These are phyloP conservation scores for Penicillium atrosanguineum DNA, from an alignment of 495 filamentous ascomycete species.

Conservation along the genomic window DNA sequence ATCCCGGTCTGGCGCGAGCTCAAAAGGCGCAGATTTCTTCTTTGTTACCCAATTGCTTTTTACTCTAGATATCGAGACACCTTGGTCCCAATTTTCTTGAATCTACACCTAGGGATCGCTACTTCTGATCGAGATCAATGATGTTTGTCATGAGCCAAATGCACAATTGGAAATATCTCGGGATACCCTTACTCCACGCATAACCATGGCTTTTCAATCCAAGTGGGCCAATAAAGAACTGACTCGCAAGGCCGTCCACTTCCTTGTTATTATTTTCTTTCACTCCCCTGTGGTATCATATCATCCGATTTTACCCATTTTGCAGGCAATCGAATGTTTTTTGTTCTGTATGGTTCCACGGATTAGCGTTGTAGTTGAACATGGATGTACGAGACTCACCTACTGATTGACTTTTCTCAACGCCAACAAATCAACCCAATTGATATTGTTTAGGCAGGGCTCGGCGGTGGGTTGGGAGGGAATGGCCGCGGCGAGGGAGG, in stretches of 20 bases:
- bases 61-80: background rate
- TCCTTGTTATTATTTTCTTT: background rate
- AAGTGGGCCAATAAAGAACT: background rate
- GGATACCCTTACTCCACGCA: background rate
- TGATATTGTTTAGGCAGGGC: slow-evolving; percentile 30
- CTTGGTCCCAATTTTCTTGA: background rate
- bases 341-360: background rate
- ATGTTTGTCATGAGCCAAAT: slow-evolving; percentile 10
- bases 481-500: slow-evolving; percentile 42
- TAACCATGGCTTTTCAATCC: background rate
- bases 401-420: slow-evolving; percentile 17
- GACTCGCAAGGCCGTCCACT: background rate
- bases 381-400: slow-evolving; percentile 2
- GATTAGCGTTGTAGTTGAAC: background rate
- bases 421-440: slow-evolving; percentile 13
- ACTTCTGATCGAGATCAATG: background rate
- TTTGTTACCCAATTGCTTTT: slow-evolving; percentile 7
- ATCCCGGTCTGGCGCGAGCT: slow-evolving; percentile 22
- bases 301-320: background rate
- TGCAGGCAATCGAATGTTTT: slow-evolving; percentile 2
- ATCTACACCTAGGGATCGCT: background rate
- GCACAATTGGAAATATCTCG: slow-evolving; percentile 5
- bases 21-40: slow-evolving; percentile 23
- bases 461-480: slow-evolving; percentile 45
- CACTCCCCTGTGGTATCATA: background rate